Conservation (phyloP, 2,329 filamentous ascomycete genomes). For the Orbilia ellipsospora region DNA sequence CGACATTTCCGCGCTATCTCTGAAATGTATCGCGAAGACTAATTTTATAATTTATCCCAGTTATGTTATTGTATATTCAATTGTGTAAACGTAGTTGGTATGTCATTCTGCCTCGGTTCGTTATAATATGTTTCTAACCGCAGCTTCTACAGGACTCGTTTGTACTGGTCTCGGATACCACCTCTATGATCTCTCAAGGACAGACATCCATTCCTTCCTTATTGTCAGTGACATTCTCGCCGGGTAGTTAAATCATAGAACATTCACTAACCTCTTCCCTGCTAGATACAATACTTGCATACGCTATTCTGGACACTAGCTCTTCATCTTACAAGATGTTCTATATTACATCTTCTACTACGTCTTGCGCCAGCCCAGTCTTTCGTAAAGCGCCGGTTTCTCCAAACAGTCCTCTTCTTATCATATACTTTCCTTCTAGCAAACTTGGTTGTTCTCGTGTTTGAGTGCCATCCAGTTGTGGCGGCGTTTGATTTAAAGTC, state of each 20-base stretch:
- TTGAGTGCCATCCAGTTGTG: slow-evolving; percentile 45
- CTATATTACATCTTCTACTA: slow-evolving; percentile 49
- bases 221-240: slow-evolving; percentile 22
- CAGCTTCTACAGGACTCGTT: slow-evolving; percentile 13
- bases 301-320: slow-evolving; percentile 52
- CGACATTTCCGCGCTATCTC: background rate
- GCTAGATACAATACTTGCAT: slow-evolving; percentile 52
- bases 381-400: slow-evolving; percentile 34
- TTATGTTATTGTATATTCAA: slow-evolving; percentile 49
- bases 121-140: background rate
- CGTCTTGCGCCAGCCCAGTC: slow-evolving; percentile 41
- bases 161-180: slow-evolving; percentile 50
- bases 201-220: slow-evolving; percentile 48
- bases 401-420: slow-evolving; percentile 34
- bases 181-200: slow-evolving; percentile 45
- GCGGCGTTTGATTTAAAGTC: slow-evolving; percentile 48
- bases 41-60: slow-evolving; percentile 1
- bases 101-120: background rate
- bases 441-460: slow-evolving; percentile 46
- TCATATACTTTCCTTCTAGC: slow-evolving; percentile 45
- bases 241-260: background rate
- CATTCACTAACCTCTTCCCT: background rate
- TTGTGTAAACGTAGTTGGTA: slow-evolving; percentile 52
- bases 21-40: background rate
- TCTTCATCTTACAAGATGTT: slow-evolving; percentile 48